Evolutionary conservation across 192 early-diverging fungal species (phyloP).

Genomic region (Rhizophagus prolifer): DNA sequence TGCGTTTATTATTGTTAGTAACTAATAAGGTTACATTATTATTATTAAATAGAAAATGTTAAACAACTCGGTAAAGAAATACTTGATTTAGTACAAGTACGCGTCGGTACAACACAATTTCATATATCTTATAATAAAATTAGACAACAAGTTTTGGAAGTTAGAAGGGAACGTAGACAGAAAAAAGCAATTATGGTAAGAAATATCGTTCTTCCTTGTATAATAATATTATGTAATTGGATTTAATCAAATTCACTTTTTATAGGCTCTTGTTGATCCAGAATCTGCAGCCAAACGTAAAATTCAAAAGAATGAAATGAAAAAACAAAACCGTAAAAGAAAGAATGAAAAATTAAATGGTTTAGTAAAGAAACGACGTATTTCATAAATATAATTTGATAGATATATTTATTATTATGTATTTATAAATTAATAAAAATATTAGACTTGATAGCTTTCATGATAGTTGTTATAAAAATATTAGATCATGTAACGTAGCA

Average conservation of each 20-base stretch:
- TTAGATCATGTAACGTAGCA: too few species aligned
- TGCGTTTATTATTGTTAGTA: too few species aligned
- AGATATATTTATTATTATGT: too few species aligned
- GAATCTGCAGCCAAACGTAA: conserved; percentile 69
- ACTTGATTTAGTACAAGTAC: conserved; percentile 68
- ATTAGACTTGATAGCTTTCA: too few species aligned
- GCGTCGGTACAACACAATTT: conserved; percentile 73
- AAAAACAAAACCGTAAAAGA: conserved; percentile 63
- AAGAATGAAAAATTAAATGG: conserved; percentile 61
- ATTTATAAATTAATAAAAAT: too few species aligned
- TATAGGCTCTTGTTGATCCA: conserved; percentile 70
- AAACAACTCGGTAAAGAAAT: conserved; percentile 80
- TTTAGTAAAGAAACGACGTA: conserved; percentile 43
- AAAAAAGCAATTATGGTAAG: conserved; percentile 57
- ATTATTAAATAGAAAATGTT: conserved; percentile 59
- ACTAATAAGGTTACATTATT: conserved; percentile 17
- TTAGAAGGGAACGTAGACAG: conserved; percentile 64
- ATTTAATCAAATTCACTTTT: neutral
- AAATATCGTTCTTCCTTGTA: neutral
- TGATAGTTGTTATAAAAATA: too few species aligned
- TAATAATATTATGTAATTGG: neutral
- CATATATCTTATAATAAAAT: conserved; percentile 66
- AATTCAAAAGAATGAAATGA: conserved; percentile 72
- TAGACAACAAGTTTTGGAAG: conserved; percentile 59
- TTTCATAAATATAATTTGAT: neutral